Conservation (phyloP, 2,329 filamentous ascomycete species). For the Mycosphaerella sp. region DNA sequence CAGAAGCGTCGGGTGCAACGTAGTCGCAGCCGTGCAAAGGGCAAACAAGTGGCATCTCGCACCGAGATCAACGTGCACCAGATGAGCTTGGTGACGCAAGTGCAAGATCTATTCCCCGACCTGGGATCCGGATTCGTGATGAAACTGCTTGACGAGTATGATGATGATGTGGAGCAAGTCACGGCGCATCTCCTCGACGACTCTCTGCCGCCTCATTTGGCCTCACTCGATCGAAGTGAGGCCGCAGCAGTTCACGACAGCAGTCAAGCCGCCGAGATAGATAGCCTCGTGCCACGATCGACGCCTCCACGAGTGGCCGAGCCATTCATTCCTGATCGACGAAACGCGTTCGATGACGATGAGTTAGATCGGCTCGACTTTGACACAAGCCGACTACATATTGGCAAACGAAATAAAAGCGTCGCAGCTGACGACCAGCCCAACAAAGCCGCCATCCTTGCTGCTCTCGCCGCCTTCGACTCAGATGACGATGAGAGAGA, state of each 20-base stretch:
- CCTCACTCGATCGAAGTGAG: conserved; percentile 57
- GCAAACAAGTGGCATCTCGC: conserved; percentile 34
- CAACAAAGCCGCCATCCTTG: conserved; percentile 78
- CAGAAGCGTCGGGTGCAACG: conserved; percentile 52
- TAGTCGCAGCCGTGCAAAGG: conserved; percentile 62
- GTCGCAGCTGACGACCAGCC: conserved; percentile 56
- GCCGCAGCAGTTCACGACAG: conserved; percentile 45
- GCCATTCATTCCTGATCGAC: conserved; percentile 48
- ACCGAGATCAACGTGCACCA: conserved; percentile 65
- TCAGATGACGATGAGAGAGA: conserved; percentile 93
- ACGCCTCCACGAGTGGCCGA: conserved; percentile 43
- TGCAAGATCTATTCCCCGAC: conserved; percentile 91
- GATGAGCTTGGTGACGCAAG: conserved; percentile 76
- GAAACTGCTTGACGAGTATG: conserved; percentile 71
- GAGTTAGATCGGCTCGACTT: conserved; percentile 67
- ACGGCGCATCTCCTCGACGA: conserved; percentile 76
- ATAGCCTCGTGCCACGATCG: conserved; percentile 50
- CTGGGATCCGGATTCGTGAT: conserved; percentile 77
- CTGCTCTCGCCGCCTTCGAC: conserved; percentile 82
- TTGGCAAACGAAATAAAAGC: conserved; percentile 59
- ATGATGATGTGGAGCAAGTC: conserved; percentile 68
- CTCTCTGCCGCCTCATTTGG: conserved; percentile 63
- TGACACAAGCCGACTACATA: conserved; percentile 62
- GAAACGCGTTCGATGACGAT: conserved; percentile 74
- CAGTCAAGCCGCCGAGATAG: conserved; percentile 22